Percentiles rank a stretch among this genome's conserved stretches.
Evolutionary conservation across 163 green algal species (phyloP).

Genomic region (Scenedesmus sp.): DNA sequence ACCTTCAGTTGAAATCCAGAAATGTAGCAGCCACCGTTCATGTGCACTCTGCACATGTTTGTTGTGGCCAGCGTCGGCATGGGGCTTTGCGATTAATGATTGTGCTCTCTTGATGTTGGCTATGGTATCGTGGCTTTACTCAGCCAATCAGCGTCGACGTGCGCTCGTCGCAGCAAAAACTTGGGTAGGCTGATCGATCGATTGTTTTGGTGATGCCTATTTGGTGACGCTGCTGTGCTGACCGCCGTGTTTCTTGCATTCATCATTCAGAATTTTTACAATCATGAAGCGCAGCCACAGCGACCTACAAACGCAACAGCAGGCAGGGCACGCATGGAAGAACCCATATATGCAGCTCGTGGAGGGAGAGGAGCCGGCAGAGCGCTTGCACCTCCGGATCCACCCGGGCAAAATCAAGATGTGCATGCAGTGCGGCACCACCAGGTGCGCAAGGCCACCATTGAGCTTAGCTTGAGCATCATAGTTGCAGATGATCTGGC

Average conservation of each 20-base stretch:
- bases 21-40: neutral
- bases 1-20: neutral
- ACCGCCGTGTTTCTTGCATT: neutral
- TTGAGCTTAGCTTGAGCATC: neutral
- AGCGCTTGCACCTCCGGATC: neutral
- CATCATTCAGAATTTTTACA: neutral
- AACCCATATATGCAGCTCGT: neutral
- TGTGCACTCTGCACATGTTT: neutral
- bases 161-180: neutral
- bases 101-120: neutral
- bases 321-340: neutral
- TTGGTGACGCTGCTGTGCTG: neutral
- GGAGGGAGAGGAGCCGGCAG: neutral
- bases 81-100: neutral
- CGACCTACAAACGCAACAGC: conserved; percentile 24
- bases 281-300: conserved; percentile 52
- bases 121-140: neutral
- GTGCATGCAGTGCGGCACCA: conserved; percentile 56
- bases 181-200: neutral
- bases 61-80: no score
- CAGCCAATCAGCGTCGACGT: neutral
- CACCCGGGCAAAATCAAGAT: conserved; percentile 46
- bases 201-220: neutral
- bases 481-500: neutral
- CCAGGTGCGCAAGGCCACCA: neutral